Evolutionary conservation across 805 yeast genomes (phyloP).

Genomic region (Kodamaea jinghongensis): DNA sequence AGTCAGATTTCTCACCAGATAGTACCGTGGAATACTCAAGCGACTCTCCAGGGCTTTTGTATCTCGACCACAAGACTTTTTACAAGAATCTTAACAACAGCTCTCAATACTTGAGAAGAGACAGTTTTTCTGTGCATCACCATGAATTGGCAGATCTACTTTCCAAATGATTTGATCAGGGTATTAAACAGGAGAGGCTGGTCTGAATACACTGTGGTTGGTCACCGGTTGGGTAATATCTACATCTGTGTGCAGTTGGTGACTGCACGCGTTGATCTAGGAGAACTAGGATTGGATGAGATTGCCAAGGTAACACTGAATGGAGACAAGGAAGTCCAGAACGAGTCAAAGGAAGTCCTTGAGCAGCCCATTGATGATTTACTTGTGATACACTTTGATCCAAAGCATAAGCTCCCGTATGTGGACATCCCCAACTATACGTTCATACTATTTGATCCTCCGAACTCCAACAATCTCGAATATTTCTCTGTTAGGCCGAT

Average conservation of each 20-base stretch:
- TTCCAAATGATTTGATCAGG: constrained; percentile 31
- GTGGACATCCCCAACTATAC: constrained; percentile 11
- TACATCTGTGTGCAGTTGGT: constrained; percentile 13
- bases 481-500: constrained; percentile 77
- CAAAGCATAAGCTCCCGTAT: constrained; percentile 4
- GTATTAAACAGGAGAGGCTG: constrained; percentile 9
- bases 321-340: no score
- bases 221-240: constrained; percentile 22
- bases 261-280: no score
- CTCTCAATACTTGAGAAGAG: constrained; percentile 41
- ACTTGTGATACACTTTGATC: no score
- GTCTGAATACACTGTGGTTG: constrained; percentile 17
- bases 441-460: constrained; percentile 59
- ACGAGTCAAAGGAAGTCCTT: no score
- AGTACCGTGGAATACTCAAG: constrained; percentile 1
- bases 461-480: constrained; percentile 67
- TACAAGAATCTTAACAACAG: constrained; percentile 37
- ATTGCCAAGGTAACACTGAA: no score
- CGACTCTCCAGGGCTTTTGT: constrained; percentile 1
- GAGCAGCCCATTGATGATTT: no score
- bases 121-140: constrained; percentile 28
- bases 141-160: constrained; percentile 30
- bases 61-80: constrained; percentile 17
- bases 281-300: no score
- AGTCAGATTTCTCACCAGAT: not conserved